Percentiles rank a stretch among this genome's conserved stretches.
Evolutionary conservation across 805 yeast genomes (phyloP).

Genomic region (Monosporozyma yasuniensis): DNA sequence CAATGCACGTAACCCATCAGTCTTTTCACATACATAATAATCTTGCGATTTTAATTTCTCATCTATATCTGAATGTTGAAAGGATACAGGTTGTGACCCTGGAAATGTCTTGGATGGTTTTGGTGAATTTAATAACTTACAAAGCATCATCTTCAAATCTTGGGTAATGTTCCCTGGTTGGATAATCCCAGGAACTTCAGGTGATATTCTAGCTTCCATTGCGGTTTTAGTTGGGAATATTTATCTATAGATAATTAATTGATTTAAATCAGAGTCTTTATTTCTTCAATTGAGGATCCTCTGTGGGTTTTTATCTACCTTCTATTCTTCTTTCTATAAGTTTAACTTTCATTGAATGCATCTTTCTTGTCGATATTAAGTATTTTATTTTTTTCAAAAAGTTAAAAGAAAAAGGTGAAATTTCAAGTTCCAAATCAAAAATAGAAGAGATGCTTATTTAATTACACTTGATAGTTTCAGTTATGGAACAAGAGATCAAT

Average conservation of each 20-base stretch:
- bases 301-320: too few species aligned
- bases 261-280: background rate
- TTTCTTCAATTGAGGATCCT: background rate
- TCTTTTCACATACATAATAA: slow-evolving; percentile 90
- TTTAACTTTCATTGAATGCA: too few species aligned
- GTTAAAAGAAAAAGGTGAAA: background rate
- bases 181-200: slow-evolving; percentile 76
- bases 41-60: slow-evolving; percentile 59
- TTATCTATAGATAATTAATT: too few species aligned
- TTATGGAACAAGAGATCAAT: too few species aligned
- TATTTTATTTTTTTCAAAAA: background rate
- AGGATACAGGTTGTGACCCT: slow-evolving; percentile 94
- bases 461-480: too few species aligned
- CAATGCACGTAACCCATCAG: slow-evolving; percentile 85
- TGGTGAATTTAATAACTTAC: slow-evolving; percentile 49
- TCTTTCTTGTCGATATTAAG: background rate
- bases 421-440: background rate
- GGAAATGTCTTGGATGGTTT: slow-evolving; percentile 51
- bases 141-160: slow-evolving; percentile 59
- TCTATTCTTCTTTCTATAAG: too few species aligned
- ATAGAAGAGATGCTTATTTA: background rate
- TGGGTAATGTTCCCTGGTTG: slow-evolving; percentile 66
- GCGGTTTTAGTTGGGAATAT: background rate
- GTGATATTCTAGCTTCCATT: slow-evolving; percentile 44
- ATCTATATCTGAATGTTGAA: slow-evolving; percentile 61